phyloP scores from a whole-genome alignment of 106 monocot genomes.

The Chionographis japonica region DNA sequence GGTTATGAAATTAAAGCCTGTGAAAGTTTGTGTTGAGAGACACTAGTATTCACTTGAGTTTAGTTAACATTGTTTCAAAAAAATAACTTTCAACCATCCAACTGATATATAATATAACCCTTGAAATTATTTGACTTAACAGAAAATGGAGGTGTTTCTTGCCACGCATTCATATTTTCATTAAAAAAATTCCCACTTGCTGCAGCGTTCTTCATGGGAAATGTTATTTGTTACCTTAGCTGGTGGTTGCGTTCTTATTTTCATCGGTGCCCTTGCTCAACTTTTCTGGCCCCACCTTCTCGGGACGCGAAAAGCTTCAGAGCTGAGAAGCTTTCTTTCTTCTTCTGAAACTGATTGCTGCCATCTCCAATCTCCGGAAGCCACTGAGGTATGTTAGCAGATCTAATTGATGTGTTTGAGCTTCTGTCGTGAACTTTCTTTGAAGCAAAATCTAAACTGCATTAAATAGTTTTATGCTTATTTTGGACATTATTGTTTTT shows the following conservation, averaged over 20 bases:
- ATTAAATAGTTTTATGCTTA: no score
- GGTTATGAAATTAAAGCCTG: no score
- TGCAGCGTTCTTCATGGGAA: constrained; percentile 56
- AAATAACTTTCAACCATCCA: background rate
- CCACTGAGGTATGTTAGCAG: constrained; percentile 37
- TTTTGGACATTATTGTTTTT: no score
- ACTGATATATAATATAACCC: background rate
- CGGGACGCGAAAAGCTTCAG: constrained; percentile 27
- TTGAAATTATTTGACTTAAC: no score
- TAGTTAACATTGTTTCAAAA: no score
- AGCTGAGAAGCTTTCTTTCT: constrained; percentile 14
- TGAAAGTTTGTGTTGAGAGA: no score
- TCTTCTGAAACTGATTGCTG: constrained; percentile 17
- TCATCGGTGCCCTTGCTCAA: constrained; percentile 44
- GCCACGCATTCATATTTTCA: no score
- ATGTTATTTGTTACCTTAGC: constrained; percentile 25
- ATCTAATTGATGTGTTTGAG: background rate
- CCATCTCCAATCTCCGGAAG: constrained; percentile 26
- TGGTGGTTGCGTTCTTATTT: constrained; percentile 39
- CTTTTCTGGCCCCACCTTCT: constrained; percentile 35
- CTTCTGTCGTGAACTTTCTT: background rate
- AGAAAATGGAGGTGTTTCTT: no score
- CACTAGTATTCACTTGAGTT: no score
- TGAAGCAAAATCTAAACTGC: background rate
- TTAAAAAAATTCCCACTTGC: background rate